Conservation (phyloP, 2,329 filamentous ascomycete species). For the Fusarium compactum region DNA sequence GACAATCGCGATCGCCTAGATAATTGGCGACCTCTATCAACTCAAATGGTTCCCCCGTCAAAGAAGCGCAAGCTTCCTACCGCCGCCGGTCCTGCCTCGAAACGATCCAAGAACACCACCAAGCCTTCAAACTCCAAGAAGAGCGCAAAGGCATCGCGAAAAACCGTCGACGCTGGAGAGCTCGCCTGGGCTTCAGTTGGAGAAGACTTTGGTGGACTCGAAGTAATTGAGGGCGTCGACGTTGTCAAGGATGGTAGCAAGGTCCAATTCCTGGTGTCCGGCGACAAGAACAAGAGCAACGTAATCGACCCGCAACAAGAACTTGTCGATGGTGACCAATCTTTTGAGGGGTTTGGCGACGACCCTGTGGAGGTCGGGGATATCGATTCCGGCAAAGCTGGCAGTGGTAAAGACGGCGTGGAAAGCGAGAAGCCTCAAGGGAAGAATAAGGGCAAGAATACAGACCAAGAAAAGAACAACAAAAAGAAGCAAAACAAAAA, state of each 20-base stretch:
- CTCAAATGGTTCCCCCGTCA: conserved; percentile 50
- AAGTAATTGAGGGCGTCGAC: conserved; percentile 92
- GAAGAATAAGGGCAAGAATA: conserved; percentile 49
- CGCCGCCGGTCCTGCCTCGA: conserved; percentile 50
- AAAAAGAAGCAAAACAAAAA: conserved; percentile 26
- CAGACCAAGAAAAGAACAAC: conserved; percentile 37
- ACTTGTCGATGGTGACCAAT: conserved; percentile 59
- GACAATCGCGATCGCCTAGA: conserved; percentile 11
- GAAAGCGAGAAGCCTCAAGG: conserved; percentile 47
- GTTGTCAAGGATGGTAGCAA: conserved; percentile 75
- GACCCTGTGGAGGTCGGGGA: conserved; percentile 50
- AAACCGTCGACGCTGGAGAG: conserved; percentile 59
- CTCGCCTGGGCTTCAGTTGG: conserved; percentile 79
- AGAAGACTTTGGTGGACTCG: conserved; percentile 92
- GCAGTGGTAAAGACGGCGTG: conserved; percentile 49
- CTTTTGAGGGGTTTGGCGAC: conserved; percentile 76
- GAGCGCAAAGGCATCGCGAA: conserved; percentile 44
- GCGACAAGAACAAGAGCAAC: conserved; percentile 61
- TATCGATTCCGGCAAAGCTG: conserved; percentile 51
- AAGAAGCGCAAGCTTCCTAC: conserved; percentile 57
- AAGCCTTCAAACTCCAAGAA: conserved; percentile 41
- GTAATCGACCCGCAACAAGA: conserved; percentile 32
- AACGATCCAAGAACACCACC: conserved; percentile 52
- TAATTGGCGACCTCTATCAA: conserved; percentile 4
- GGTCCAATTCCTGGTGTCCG: conserved; percentile 66